Evolutionary conservation across 306 rosid genomes (phyloP), one percentile per base, ranked within the genome.

Genomic region (Canavalia gladiata): DNA sequence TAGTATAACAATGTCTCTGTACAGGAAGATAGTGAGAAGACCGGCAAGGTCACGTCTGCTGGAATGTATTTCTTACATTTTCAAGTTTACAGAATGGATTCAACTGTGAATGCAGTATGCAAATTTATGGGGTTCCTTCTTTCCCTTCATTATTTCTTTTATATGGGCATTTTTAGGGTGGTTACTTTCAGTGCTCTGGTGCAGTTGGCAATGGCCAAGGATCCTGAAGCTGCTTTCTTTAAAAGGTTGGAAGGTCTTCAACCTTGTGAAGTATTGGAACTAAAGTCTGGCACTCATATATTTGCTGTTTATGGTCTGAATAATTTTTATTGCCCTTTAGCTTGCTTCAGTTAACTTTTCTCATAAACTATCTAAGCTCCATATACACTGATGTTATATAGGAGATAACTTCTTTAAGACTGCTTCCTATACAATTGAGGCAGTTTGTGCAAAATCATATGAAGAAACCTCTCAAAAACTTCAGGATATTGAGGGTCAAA

Each of bases 251-350:
- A 91, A 85, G 94, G 97, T 85, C 92, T 91, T 81, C 97, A 90
- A 87, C 99, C 99, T 84, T 96, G 98, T 90, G 99, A 96, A 88
- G 96, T 96, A 78, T 90, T 95, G 2, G 97, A 92, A 84, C 89
- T 96, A 73, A 94, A 94, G 89, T 89, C 99, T 76, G 99, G 98
- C 86, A 92, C 97, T 83, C 99, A 96, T 89, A 90, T 96, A 85
- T 96, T 96, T 74, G 98, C 99, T 64, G 98, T 96, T 80, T 96
- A 96, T 76, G 99, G 99, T 96, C 86, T 86, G 95, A 74, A 84
- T 77, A 86, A 68, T 80, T 69, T 79, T 65, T 81, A 73, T 84
- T 63, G 6, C 73, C 75, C 34, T 86, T 86, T 80, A 80, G 62
- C 76, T 77, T 83, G 63, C 46, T 58, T 39, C 28, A 54, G 72